Conservation (phyloP, 164 flowering plant genomes). For the Hamamelis virginiana region DNA sequence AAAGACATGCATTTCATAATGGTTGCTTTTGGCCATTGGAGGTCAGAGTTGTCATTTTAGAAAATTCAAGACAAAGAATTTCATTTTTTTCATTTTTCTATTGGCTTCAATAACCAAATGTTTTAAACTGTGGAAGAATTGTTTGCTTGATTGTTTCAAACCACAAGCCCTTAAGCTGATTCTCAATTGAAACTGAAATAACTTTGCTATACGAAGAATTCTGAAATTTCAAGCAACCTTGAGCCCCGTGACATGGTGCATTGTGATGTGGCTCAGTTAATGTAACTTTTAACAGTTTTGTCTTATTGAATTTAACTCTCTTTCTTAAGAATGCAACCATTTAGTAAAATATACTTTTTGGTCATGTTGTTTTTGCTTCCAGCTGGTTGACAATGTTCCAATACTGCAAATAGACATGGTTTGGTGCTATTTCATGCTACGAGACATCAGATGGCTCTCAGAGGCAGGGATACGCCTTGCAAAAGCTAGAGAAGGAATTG, state of each 20-base stretch:
- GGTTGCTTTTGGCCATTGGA: no score
- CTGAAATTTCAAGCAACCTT: neutral
- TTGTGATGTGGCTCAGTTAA: neutral
- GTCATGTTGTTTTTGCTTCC: conserved; percentile 15
- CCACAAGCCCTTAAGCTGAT: no score
- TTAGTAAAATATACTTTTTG: neutral
- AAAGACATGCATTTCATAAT: no score
- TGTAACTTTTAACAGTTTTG: neutral
- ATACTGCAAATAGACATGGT: conserved; percentile 93
- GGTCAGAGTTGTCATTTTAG: neutral
- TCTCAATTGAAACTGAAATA: no score
- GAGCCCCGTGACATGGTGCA: neutral
- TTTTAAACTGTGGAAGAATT: no score
- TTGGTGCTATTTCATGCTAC: conserved; percentile 97
- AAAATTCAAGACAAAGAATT: neutral
- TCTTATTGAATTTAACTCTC: neutral
- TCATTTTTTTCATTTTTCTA: no score
- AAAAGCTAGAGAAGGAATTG: conserved; percentile 80
- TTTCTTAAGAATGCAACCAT: neutral
- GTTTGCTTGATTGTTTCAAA: no score
- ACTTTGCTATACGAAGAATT: no score
- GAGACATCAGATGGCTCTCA: conserved; percentile 79
- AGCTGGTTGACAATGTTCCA: conserved; percentile 86
- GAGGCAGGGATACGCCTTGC: conserved; percentile 78
- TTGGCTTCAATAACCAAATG: no score